These are phyloP conservation scores for Saxispiralis lemnorum DNA, from an alignment of 495 filamentous ascomycete species.

Conservation along the genomic window DNA sequence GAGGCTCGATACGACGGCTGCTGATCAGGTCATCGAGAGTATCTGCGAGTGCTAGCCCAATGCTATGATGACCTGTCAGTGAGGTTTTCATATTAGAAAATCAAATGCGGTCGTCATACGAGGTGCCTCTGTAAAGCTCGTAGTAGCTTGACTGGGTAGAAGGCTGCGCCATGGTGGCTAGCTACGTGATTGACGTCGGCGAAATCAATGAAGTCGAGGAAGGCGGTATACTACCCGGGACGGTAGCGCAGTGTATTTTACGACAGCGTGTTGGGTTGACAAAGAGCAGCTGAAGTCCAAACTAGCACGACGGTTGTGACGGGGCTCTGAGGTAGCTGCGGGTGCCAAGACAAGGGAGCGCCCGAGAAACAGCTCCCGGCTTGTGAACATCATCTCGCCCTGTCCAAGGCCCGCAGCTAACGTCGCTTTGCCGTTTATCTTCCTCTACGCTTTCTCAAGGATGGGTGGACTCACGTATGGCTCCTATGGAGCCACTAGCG, in stretches of 20 bases:
- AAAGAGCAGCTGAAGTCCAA: too few species aligned
- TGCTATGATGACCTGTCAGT: slow-evolving; percentile 32
- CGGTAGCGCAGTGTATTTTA: too few species aligned
- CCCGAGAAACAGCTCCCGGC: too few species aligned
- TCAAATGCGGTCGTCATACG: slow-evolving; percentile 8
- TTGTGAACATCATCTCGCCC: too few species aligned
- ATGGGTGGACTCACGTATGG: slow-evolving; percentile 40
- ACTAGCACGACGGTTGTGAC: too few species aligned
- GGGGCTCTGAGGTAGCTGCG: too few species aligned
- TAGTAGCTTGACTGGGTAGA: slow-evolving; percentile 45
- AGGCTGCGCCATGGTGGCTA: slow-evolving; percentile 20
- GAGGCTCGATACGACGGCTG: slow-evolving; percentile 81
- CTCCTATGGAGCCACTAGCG: slow-evolving; percentile 47
- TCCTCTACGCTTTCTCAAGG: slow-evolving; percentile 2
- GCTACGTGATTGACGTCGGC: too few species aligned
- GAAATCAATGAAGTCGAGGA: too few species aligned
- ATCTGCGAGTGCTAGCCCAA: slow-evolving; percentile 82
- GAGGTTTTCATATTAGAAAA: neutral
- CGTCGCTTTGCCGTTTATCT: slow-evolving; percentile 2
- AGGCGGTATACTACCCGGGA: too few species aligned
- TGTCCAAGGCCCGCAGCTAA: too few species aligned
- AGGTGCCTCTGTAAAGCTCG: slow-evolving; percentile 53
- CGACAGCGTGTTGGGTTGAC: too few species aligned
- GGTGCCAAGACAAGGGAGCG: too few species aligned
- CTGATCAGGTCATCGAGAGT: slow-evolving; percentile 92